A percentile compares a stretch with the other conserved stretches of the same genome.
Evolutionary conservation across 768 basidiomycete genomes (phyloP).

Genomic region (Lentinus brumalis): DNA sequence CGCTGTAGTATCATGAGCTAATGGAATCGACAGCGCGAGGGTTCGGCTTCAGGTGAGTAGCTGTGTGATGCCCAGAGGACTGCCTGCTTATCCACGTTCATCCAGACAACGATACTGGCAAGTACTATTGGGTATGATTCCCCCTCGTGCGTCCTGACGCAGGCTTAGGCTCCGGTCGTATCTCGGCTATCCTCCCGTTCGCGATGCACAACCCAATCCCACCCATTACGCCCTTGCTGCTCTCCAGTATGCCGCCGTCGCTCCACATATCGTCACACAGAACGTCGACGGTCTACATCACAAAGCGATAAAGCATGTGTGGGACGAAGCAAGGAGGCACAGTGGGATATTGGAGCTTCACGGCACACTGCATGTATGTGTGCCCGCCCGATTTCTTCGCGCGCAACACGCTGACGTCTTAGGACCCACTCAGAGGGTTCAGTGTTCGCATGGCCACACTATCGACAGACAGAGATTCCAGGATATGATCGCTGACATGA

Average conservation of each 20-base stretch:
- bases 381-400: background rate
- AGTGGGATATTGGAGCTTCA: slow-evolving; percentile 78
- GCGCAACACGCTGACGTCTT: background rate
- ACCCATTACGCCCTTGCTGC: slow-evolving; percentile 89
- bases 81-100: background rate
- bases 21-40: slow-evolving; percentile 72
- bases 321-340: slow-evolving; percentile 38
- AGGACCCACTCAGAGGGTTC: slow-evolving; percentile 67
- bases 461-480: slow-evolving; percentile 73
- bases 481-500: slow-evolving; percentile 64
- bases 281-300: slow-evolving; percentile 96
- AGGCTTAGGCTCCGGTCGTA: slow-evolving; percentile 63
- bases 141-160: background rate
- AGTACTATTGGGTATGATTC: slow-evolving; percentile 19
- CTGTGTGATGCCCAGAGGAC: background rate
- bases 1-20: slow-evolving; percentile 71
- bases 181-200: slow-evolving; percentile 84
- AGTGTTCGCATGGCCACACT: slow-evolving; percentile 74
- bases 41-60: slow-evolving; percentile 63
- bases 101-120: slow-evolving; percentile 84
- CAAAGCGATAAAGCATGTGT: slow-evolving; percentile 62
- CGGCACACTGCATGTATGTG: slow-evolving; percentile 77
- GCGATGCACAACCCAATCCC: slow-evolving; percentile 82
- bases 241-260: slow-evolving; percentile 65
- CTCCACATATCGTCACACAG: slow-evolving; percentile 75